A percentile compares a stretch with the other conserved stretches of the same genome.
phyloP scores from a whole-genome alignment of 2,329 filamentous ascomycete species.

The Hypoxylon sp. region DNA sequence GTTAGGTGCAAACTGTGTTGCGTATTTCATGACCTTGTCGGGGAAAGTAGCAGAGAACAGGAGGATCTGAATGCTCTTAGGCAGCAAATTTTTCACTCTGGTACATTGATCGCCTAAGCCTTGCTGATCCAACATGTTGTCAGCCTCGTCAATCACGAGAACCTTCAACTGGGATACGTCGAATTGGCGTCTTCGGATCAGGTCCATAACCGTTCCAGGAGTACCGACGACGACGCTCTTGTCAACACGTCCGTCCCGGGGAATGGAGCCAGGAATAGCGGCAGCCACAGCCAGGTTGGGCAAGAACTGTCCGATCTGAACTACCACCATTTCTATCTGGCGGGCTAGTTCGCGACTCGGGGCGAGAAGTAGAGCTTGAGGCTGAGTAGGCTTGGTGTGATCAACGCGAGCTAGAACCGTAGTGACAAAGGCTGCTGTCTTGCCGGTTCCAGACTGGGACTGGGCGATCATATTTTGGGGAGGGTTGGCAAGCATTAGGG shows the following conservation, averaged over 20 bases:
- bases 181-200: constrained; percentile 82
- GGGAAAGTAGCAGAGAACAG: constrained; percentile 97
- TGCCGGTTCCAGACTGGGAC: constrained; percentile 98
- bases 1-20: constrained; percentile 84
- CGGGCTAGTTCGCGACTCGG: constrained; percentile 94
- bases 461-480: constrained; percentile 95
- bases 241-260: constrained; percentile 76
- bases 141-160: constrained; percentile 94
- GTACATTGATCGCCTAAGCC: constrained; percentile 95
- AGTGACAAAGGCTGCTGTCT: constrained; percentile 95
- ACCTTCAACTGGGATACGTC: constrained; percentile 80
- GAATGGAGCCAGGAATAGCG: constrained; percentile 83
- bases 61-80: constrained; percentile 82
- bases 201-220: constrained; percentile 90
- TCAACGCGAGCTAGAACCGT: constrained; percentile 92
- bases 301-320: constrained; percentile 86
- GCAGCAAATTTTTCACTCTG: constrained; percentile 84
- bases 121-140: constrained; percentile 98
- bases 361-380: constrained; percentile 90
- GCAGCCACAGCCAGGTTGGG: constrained; percentile 80
- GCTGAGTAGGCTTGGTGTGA: constrained; percentile 73
- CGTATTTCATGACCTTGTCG: constrained; percentile 85
- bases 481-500: constrained; percentile 88
- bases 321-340: constrained; percentile 90
- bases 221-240: constrained; percentile 91